These are phyloP conservation scores for Elongisporangium senticosum DNA, from an alignment of 352 stramenopile species.

Conservation along the genomic window DNA sequence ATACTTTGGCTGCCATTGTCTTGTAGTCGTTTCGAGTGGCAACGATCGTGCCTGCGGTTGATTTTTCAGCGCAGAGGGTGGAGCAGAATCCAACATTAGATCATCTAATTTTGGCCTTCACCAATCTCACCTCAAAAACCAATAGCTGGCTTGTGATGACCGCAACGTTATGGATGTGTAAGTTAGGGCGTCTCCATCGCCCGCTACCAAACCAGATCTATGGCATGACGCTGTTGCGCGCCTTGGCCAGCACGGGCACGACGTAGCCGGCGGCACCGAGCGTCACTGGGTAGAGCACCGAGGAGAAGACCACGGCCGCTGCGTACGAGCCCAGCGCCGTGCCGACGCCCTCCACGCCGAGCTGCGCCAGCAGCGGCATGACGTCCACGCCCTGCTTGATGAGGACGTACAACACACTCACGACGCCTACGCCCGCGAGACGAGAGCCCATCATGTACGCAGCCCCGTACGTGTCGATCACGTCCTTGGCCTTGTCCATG, in stretches of 20 bases:
- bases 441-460: slow-evolving; percentile 88
- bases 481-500: slow-evolving; percentile 61
- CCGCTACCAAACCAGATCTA: slow-evolving; percentile 10
- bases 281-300: slow-evolving; percentile 74
- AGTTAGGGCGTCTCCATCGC: background rate
- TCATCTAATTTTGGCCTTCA: no score
- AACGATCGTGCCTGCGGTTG: no score
- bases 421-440: slow-evolving; percentile 67
- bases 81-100: no score
- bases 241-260: slow-evolving; percentile 63
- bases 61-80: no score
- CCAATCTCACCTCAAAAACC: no score
- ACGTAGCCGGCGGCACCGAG: slow-evolving; percentile 71
- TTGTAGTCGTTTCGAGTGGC: no score
- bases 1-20: no score
- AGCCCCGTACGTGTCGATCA: slow-evolving; percentile 84
- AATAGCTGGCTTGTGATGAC: no score
- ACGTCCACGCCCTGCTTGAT: slow-evolving; percentile 84
- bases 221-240: slow-evolving; percentile 36
- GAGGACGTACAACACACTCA: slow-evolving; percentile 61
- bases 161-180: no score
- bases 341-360: slow-evolving; percentile 67
- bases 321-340: slow-evolving; percentile 73
- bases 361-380: slow-evolving; percentile 62
- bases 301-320: slow-evolving; percentile 72